Evolutionary conservation across 1,284 basidiomycete species (phyloP), one percentile per base, ranked within the genome.

Genomic region (Microbotryum lychnidis-dioicae): DNA sequence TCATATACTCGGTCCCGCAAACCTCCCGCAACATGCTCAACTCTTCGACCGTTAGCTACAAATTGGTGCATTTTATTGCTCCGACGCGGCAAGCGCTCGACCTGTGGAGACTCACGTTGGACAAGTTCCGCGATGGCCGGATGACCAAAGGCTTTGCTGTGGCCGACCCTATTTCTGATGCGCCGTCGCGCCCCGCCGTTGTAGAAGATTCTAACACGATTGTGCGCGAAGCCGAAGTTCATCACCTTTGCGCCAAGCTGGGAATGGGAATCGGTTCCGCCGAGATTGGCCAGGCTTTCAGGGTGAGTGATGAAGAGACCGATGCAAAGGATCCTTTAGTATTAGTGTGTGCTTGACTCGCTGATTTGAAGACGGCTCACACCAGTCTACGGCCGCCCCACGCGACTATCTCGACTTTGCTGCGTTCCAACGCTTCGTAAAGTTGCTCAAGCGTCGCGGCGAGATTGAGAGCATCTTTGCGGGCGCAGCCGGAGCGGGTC

Each of bases 61-160:
- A 97, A 78, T 87, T 89, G 0, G 81, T 96, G 16, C 91, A 97
- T 72, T 80, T 97, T 61, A 83, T 97, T 63, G 89, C 91, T 0
- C 79, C 84, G 1, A 85, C 86, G 0, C 76, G 78, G 54, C 84
- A 88, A 27, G 80, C 85, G 0, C 87, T 89, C 71, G 76, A 79
- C 6, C 68, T 79, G 7, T 82, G 80, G 79, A 72, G 77, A 27
- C 64, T 69, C 10, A 78, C 80, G 18, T 74, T 82, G 6, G 73
- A 75, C 29, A 71, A 71, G 9, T 73, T 82, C 14, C 69, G 67
- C 52, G 70, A 72, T 31, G 69, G 66, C 57, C 68, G 63, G 58
- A 18, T 65, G 14, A 63, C 61, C 3, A 73, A 61, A 57, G 73
- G 65, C n/a, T 29, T 73, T 57, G 58, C 68, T 62, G 55, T 69